Evolutionary conservation across 345 rosid species (phyloP), one percentile per base, ranked within the genome.

Genomic region (Dipteronia sinensis): DNA sequence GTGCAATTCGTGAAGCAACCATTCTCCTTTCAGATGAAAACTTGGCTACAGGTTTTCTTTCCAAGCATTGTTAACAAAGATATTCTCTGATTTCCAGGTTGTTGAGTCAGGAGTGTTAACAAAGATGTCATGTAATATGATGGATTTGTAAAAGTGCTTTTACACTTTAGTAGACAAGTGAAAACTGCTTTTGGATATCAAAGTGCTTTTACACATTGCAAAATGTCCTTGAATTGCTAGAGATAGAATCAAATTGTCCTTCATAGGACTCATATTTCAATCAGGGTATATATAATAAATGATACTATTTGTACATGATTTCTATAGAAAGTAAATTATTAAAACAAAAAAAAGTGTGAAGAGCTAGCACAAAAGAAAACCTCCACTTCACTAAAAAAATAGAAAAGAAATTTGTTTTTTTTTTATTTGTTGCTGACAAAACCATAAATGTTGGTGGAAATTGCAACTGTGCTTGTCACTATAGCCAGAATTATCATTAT

Each of bases 401-500:
- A 2, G 25, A 13, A 66, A 66, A 1, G 20, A 20, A 15, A 40
- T 74, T 76, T n/a, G n/a, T n/a, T n/a, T n/a, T n/a, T n/a, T n/a
- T 4, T 34, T 55, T 72, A 75, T 58, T 72, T 79, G 56, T 83
- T 79, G 47, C 68, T 62, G 11, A 67, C 62, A 20, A 78, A 46
- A 65, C 76, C 66, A 23, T 53, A 76, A 42, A 89, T 76, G 65
- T 85, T 89, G 20, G 84, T 84, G n/a, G 85, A 87, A 74, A 89
- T 84, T 76, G 92, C 90, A 56, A 86, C 64, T 34, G 80, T 17
- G 72, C 92, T 89, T 44, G 90, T 89, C 31, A 80, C 72, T 4
- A 83, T 81, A 25, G 92, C 90, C 6, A 87, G 77, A 55, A 77
- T 42, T 31, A 89, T 82, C 92, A 89, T 89, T 12, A 68, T n/a